A percentile compares a stretch with the other conserved stretches of the same genome.
phyloP scores from a whole-genome alignment of 176 grass and related monocot species.

The Thinopyrum elongatum region DNA sequence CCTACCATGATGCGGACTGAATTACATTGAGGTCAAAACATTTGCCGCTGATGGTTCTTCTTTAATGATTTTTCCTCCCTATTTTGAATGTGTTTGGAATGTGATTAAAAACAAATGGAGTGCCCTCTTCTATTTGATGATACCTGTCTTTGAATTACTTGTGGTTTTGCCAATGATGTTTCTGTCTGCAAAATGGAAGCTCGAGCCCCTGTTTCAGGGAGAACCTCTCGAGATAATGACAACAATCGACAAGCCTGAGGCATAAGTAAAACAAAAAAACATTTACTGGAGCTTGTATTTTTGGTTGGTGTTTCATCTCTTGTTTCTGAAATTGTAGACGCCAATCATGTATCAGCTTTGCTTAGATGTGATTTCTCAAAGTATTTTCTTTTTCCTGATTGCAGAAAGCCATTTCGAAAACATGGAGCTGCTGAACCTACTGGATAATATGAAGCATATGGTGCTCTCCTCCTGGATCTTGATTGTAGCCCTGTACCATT shows the following conservation, averaged over 20 bases:
- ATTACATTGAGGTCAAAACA: background rate
- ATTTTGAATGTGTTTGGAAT: too few relatives aligned
- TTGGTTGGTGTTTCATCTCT: background rate
- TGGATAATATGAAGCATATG: background rate
- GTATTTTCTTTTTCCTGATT: background rate
- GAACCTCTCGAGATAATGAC: constrained; percentile 12
- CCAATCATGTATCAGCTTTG: background rate
- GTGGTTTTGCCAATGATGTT: constrained; percentile 1
- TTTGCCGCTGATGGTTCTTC: background rate
- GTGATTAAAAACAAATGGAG: too few relatives aligned
- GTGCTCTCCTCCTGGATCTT: background rate
- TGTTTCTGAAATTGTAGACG: background rate
- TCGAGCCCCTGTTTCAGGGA: constrained; percentile 4
- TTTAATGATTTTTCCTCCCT: background rate
- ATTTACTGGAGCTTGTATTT: too few relatives aligned
- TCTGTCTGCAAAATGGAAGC: constrained; percentile 60
- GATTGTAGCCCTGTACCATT: background rate
- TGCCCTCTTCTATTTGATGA: too few relatives aligned
- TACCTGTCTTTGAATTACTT: background rate
- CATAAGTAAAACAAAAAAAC: background rate
- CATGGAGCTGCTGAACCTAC: background rate
- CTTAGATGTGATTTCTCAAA: background rate
- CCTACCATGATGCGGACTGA: background rate
- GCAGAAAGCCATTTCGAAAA: background rate
- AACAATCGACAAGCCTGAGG: background rate